Percentiles rank a stretch among this genome's conserved stretches.
Conservation (phyloP, 78 protist genomes). For the Dictyostelium brefeldianum region DNA sequence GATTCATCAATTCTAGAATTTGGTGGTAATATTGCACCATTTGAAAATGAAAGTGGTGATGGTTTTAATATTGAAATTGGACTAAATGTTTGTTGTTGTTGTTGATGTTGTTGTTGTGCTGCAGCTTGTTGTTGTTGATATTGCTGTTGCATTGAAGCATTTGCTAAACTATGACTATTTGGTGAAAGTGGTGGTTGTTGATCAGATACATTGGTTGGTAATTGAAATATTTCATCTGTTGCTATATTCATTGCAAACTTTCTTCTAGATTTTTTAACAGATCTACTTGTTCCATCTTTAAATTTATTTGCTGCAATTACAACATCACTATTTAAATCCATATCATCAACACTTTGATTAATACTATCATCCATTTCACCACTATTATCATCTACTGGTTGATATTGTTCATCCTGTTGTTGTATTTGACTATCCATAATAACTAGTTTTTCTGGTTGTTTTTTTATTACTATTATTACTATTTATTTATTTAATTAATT, state of each 20-base stretch:
- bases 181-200: constrained; percentile 14
- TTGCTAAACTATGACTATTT: not conserved
- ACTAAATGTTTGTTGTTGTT: not conserved
- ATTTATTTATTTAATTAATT: not conserved
- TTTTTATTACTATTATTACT: not conserved
- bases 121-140: not conserved
- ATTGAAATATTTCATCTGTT: not conserved
- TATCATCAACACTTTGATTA: not conserved
- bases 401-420: not conserved
- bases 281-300: constrained; percentile 22
- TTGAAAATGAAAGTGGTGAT: constrained; percentile 27
- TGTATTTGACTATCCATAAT: not conserved
- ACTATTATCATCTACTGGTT: not conserved
- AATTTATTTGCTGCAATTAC: constrained; percentile 3
- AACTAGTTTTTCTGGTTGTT: not conserved
- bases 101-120: not conserved
- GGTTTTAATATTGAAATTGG: constrained; percentile 15
- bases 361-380: not conserved
- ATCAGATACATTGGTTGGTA: not conserved
- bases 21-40: constrained; percentile 1
- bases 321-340: not conserved
- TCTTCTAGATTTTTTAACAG: constrained; percentile 48
- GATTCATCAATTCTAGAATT: constrained; percentile 4
- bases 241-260: constrained; percentile 54
- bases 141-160: not conserved